Evolutionary conservation across 768 basidiomycete species (phyloP).

Genomic region (Tylopilus felleus): DNA sequence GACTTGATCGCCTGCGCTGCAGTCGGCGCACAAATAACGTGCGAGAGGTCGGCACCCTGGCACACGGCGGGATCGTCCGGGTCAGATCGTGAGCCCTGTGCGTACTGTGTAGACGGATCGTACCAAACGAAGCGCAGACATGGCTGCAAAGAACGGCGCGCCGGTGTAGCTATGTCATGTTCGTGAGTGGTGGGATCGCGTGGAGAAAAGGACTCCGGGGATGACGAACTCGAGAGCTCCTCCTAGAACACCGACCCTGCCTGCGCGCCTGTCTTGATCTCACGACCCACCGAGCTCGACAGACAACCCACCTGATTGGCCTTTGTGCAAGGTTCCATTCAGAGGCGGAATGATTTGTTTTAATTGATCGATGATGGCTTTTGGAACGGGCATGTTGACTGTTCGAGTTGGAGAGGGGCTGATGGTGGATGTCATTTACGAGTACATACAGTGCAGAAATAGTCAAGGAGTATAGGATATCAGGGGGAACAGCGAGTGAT

Average conservation of each 20-base stretch:
- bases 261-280: slow-evolving; percentile 33
- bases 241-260: slow-evolving; percentile 90
- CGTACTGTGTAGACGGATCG: not conserved
- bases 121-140: slow-evolving; percentile 85
- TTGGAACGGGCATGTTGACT: slow-evolving; percentile 57
- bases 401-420: not conserved
- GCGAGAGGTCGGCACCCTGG: slow-evolving; percentile 90
- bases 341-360: slow-evolving; percentile 88
- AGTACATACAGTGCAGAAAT: not conserved
- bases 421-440: not conserved
- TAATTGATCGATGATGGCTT: slow-evolving; percentile 63
- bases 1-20: slow-evolving; percentile 94
- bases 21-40: slow-evolving; percentile 94
- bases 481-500: slow-evolving; percentile 12
- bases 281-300: not conserved
- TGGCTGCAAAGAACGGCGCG: slow-evolving; percentile 93
- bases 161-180: slow-evolving; percentile 77
- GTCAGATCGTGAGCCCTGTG: not conserved
- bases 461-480: slow-evolving; percentile 21
- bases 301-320: slow-evolving; percentile 71
- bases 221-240: slow-evolving; percentile 83
- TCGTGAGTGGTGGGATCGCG: not conserved
- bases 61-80: not conserved
- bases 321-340: slow-evolving; percentile 86
- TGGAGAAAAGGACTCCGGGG: not conserved